Conservation (phyloP, 352 stramenopile species). For the Globisporangium paddicum region DNA sequence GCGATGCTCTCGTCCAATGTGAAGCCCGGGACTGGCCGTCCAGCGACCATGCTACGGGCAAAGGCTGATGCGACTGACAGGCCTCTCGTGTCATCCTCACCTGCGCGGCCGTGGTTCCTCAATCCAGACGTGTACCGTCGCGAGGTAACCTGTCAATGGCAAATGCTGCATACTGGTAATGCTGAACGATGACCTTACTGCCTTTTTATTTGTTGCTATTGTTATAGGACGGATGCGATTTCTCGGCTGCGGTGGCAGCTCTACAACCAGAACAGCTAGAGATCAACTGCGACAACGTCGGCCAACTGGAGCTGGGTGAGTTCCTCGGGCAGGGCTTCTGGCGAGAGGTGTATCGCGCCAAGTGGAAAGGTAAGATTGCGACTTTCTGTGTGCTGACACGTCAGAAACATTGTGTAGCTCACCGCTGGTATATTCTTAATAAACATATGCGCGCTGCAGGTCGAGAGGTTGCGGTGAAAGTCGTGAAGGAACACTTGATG, state of each 20-base stretch:
- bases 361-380: slow-evolving; percentile 52
- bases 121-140: slow-evolving; percentile 37
- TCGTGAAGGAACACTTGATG: slow-evolving; percentile 57
- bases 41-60: slow-evolving; percentile 12
- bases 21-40: slow-evolving; percentile 7
- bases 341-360: slow-evolving; percentile 62
- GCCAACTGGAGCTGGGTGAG: slow-evolving; percentile 40
- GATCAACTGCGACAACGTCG: slow-evolving; percentile 69
- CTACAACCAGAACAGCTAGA: slow-evolving; percentile 58
- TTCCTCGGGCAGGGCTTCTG: slow-evolving; percentile 68
- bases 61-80: not conserved
- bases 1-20: slow-evolving; percentile 31
- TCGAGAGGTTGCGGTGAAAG: slow-evolving; percentile 56
- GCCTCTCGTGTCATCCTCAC: not conserved
- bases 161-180: not conserved
- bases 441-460: slow-evolving; percentile 17
- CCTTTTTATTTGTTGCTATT: not conserved
- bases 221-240: slow-evolving; percentile 55
- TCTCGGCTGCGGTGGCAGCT: slow-evolving; percentile 43
- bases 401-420: too few species aligned
- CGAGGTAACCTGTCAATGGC: slow-evolving; percentile 17
- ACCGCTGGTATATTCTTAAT: not conserved
- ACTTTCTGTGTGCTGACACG: not conserved
- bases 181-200: not conserved
- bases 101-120: slow-evolving; percentile 40